Evolutionary conservation across 768 basidiomycete species (phyloP), one percentile per base, ranked within the genome.

Genomic region (Tricholoma hemisulphureum): DNA sequence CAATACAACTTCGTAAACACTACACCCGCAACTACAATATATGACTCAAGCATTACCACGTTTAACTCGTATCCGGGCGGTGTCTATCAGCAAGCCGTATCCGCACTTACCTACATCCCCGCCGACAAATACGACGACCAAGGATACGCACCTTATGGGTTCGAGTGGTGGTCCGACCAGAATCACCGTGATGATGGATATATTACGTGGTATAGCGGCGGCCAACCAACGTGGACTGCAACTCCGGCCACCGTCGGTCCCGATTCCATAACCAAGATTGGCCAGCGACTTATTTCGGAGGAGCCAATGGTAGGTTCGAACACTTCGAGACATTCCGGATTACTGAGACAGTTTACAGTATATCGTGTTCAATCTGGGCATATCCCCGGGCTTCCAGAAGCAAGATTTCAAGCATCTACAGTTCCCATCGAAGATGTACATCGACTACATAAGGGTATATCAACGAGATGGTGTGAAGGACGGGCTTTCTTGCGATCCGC

Each of bases 371-470:
- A 98, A 94, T 71, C 73, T 95, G 54, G 93, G 92, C 58, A 83
- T 95, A 75, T 82, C 92, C 26, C 81, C 85, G 2, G 78, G 79
- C 37, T 94, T 95, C 79, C 91, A 94, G 66, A 63, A 70, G 50
- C 83, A 84, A 56, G 87, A 95, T 71, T 93, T 79, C 65, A 76
- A 76, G 61, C 76, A 92, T 65, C 75, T 98, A 53, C 65, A 70
- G 48, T 96, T 94, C 79, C 96, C 95, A 0, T 77, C 82, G 6
- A 75, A 80, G 58, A 90, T 96, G 90, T 83, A 82, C 58, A 74
- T 98, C 61, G 96, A 98, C 71, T 98, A 97, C 64, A 82, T 99
- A 21, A 86, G 93, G 34, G 81, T 95, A 52, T 93, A 93, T 63
- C 95, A 97, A 74, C 83, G 88, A 32, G 68, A 83, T 20, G 93